Evolutionary conservation across 1,284 basidiomycete species (phyloP).

Genomic region (Cryptococcus floricola): DNA sequence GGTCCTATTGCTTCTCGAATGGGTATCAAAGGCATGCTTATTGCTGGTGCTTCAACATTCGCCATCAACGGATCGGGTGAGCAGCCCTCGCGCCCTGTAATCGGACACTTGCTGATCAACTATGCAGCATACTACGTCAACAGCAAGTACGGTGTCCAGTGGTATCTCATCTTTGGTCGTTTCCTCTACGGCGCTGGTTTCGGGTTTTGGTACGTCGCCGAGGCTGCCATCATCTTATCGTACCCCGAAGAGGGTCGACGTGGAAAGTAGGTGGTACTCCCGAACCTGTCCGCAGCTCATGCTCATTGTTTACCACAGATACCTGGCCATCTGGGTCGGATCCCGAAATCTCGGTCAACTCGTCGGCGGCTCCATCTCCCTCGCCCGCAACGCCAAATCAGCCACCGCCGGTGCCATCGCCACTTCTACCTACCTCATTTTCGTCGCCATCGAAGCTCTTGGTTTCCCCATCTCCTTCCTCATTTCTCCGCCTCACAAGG

Average conservation of each 20-base stretch:
- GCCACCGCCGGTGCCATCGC: slow-evolving; percentile 21
- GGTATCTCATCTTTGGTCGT: slow-evolving; percentile 26
- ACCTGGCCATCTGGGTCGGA: slow-evolving; percentile 34
- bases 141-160: slow-evolving; percentile 19
- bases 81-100: not conserved
- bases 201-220: slow-evolving; percentile 27
- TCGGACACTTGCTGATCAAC: not conserved
- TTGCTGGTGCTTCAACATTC: slow-evolving; percentile 23
- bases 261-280: slow-evolving; percentile 15
- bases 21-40: slow-evolving; percentile 16
- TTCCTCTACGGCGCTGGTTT: slow-evolving; percentile 21
- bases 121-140: slow-evolving; percentile 19
- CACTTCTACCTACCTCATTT: slow-evolving; percentile 30
- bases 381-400: slow-evolving; percentile 13
- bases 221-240: slow-evolving; percentile 25
- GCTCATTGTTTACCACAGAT: slow-evolving; percentile 3
- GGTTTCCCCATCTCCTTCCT: slow-evolving; percentile 18
- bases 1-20: slow-evolving; percentile 16
- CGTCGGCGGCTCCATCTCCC: not conserved
- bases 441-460: slow-evolving; percentile 30
- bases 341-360: slow-evolving; percentile 27
- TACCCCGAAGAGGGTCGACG: slow-evolving; percentile 23
- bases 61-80: slow-evolving; percentile 17
- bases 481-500: slow-evolving; percentile 28
- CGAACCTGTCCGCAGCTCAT: not conserved